These are phyloP conservation scores for Tetrapisispora fleetii DNA, from an alignment of 805 yeast species.

Conservation along the genomic window DNA sequence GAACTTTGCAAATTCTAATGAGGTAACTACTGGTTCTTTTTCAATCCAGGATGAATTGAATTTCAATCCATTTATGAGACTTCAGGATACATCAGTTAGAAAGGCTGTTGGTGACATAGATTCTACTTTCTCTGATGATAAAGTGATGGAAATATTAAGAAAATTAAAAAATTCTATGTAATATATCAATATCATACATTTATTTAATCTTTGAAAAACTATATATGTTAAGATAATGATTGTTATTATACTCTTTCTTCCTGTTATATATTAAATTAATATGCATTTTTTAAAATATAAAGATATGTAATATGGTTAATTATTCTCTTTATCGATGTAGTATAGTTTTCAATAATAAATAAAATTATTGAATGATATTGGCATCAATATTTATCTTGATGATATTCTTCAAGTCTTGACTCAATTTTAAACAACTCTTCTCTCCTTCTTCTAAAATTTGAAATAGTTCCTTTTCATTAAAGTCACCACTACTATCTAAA, in stretches of 20 bases:
- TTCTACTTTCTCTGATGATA: slow-evolving; percentile 28
- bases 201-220: no score
- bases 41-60: slow-evolving; percentile 74
- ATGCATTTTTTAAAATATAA: neutral
- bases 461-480: slow-evolving; percentile 47
- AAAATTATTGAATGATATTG: neutral
- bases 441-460: slow-evolving; percentile 44
- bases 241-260: neutral
- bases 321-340: neutral
- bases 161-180: slow-evolving; percentile 51
- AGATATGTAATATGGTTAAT: neutral
- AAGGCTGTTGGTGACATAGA: slow-evolving; percentile 45
- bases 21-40: slow-evolving; percentile 74
- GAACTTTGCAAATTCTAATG: slow-evolving; percentile 42
- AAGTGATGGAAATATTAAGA: slow-evolving; percentile 66
- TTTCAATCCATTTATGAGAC: slow-evolving; percentile 85
- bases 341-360: neutral
- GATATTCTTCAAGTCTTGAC: slow-evolving; percentile 36
- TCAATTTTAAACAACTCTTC: slow-evolving; percentile 36
- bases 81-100: slow-evolving; percentile 53
- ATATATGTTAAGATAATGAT: neutral
- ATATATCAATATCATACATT: neutral
- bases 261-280: neutral
- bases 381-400: slow-evolving; percentile 36
- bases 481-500: slow-evolving; percentile 64